Conservation (phyloP, 345 rosid genomes). For the Populus simonii region DNA sequence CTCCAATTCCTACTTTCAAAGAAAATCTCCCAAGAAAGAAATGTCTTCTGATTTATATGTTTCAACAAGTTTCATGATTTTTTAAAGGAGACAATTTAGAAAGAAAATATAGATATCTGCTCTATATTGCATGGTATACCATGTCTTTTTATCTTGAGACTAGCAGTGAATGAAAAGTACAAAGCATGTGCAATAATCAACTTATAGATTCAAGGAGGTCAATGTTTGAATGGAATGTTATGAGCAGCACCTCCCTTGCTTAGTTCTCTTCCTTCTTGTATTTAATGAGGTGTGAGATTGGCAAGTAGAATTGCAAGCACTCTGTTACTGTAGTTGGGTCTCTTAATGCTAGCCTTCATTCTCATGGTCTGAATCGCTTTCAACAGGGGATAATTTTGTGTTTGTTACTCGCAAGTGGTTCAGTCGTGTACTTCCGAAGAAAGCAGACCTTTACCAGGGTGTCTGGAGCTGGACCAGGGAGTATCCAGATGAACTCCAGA, state of each 20-base stretch:
- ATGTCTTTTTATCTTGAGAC: neutral
- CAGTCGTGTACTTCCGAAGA: conserved; percentile 58
- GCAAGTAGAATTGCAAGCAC: neutral
- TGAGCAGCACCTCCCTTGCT: neutral
- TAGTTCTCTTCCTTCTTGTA: neutral
- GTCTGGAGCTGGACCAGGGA: conserved; percentile 56
- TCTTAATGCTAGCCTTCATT: neutral
- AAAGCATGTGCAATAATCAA: neutral
- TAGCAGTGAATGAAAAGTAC: neutral
- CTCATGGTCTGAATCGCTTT: conserved; percentile 1
- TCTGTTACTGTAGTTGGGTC: neutral
- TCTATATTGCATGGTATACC: neutral
- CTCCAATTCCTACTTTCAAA: neutral
- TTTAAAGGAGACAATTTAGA: neutral
- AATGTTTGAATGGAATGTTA: neutral
- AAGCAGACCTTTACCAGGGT: conserved; percentile 37
- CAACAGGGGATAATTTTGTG: conserved; percentile 56
- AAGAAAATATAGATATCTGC: neutral
- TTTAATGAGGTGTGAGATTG: neutral
- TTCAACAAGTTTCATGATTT: neutral
- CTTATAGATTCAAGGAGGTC: neutral
- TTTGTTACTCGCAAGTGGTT: conserved; percentile 57
- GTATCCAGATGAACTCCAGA: conserved; percentile 57
- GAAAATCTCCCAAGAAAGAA: neutral
- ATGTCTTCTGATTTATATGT: neutral